These are phyloP conservation scores for Leccinum huronense DNA, from an alignment of 1,284 basidiomycete genomes.

Conservation along the genomic window DNA sequence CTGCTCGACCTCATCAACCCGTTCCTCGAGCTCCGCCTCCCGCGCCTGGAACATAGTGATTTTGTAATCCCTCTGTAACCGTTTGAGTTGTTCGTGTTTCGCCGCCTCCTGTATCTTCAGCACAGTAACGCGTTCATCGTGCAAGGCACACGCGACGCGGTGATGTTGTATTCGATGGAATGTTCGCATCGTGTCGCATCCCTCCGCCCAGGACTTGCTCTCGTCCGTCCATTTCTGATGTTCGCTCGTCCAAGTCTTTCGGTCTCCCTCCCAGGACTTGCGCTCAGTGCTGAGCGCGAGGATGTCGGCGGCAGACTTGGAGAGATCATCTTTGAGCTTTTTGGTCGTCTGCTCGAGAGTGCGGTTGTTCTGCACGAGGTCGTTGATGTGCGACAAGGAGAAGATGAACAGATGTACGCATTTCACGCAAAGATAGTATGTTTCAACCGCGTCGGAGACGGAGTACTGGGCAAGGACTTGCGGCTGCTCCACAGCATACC, in stretches of 20 bases:
- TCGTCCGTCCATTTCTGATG: conserved; percentile 52
- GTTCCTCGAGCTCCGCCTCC: conserved; percentile 57
- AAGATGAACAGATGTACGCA: conserved; percentile 99
- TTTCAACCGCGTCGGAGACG: conserved; percentile 99
- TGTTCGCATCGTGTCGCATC: conserved; percentile 58
- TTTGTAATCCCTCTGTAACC: conserved; percentile 59
- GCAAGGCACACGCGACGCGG: conserved; percentile 49
- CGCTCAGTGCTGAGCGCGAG: conserved; percentile 22
- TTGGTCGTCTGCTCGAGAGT: conserved; percentile 58
- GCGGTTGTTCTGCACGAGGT: conserved; percentile 62
- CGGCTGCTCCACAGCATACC: conserved; percentile 96
- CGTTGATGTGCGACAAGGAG: conserved; percentile 80
- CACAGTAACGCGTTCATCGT: conserved; percentile 47
- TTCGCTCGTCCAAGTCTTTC: conserved; percentile 43
- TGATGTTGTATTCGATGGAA: conserved; percentile 64
- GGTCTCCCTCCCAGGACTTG: conserved; percentile 30
- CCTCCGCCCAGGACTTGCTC: conserved; percentile 56
- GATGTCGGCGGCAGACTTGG: conserved; percentile 32
- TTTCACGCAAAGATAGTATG: conserved; percentile 99
- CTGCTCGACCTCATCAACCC: conserved; percentile 46
- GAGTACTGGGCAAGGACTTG: conserved; percentile 96
- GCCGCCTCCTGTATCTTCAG: conserved; percentile 52
- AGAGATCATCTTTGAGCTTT: conserved; percentile 48
- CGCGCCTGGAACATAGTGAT: conserved; percentile 62
- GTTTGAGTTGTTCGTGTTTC: conserved; percentile 53